A percentile compares a stretch with the other conserved stretches of the same genome.
These are phyloP conservation scores for Rhododendron molle DNA, from an alignment of 148 eudicot genomes.

Conservation along the genomic window DNA sequence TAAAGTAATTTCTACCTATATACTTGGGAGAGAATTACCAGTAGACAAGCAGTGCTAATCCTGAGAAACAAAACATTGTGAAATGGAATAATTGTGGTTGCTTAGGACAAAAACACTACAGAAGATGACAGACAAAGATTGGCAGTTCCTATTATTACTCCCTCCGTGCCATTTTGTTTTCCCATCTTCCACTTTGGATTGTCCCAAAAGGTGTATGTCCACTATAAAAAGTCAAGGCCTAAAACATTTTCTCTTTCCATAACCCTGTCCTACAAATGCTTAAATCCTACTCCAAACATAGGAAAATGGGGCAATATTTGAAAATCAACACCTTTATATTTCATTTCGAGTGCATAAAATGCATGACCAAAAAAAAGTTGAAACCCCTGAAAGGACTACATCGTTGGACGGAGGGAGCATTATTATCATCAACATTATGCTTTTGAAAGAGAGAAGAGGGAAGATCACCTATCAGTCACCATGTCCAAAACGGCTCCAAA, in stretches of 20 bases:
- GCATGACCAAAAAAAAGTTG: background rate
- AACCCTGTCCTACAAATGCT: background rate
- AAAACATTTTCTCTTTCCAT: background rate
- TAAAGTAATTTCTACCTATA: constrained; percentile 51
- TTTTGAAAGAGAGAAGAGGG: background rate
- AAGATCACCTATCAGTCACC: constrained; percentile 77
- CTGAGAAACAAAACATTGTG: constrained; percentile 35
- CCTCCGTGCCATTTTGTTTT: background rate
- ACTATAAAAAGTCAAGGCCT: background rate
- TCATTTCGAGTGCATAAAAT: background rate
- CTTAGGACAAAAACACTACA: background rate
- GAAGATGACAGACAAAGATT: background rate
- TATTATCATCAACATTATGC: background rate
- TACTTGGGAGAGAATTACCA: constrained; percentile 86
- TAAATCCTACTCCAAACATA: background rate
- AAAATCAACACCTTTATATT: background rate
- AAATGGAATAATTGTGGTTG: background rate
- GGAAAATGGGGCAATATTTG: background rate
- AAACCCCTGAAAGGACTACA: background rate
- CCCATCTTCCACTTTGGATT: background rate
- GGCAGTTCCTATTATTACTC: background rate
- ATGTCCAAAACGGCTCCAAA: constrained; percentile 97
- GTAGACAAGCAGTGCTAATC: constrained; percentile 93
- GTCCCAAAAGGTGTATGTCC: background rate
- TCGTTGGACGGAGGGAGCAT: background rate